phyloP scores from a whole-genome alignment of 331 rosid genomes.

The Rhamnella rubrinervis region DNA sequence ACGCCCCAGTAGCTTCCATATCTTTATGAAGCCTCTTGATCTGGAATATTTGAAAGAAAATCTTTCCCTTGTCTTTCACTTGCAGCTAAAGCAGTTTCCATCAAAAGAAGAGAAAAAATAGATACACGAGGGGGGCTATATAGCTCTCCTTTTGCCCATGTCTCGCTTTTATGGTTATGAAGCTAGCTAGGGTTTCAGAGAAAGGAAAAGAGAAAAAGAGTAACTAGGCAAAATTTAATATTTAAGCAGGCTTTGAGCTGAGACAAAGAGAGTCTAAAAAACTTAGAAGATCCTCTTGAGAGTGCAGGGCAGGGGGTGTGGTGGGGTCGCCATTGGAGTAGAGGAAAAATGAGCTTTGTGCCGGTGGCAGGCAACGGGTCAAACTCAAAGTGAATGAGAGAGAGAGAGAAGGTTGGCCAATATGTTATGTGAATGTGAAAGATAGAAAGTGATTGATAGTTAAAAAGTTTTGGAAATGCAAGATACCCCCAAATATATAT shows the following conservation, averaged over 20 bases:
- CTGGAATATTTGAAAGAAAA: slow-evolving; percentile 54
- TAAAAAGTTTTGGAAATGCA: slow-evolving; percentile 20
- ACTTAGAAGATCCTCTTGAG: slow-evolving; percentile 38
- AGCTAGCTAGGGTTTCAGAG: slow-evolving; percentile 53
- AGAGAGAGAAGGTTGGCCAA: slow-evolving; percentile 42
- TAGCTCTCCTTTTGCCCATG: neutral
- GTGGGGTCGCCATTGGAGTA: slow-evolving; percentile 69
- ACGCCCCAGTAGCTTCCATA: neutral
- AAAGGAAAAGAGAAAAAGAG: slow-evolving; percentile 16
- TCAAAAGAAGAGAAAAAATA: slow-evolving; percentile 61
- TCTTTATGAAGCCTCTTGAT: slow-evolving; percentile 28
- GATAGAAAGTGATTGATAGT: slow-evolving; percentile 37
- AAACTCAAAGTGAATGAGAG: slow-evolving; percentile 76
- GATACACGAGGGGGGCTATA: neutral
- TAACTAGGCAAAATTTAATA: slow-evolving; percentile 26
- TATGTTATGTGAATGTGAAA: slow-evolving; percentile 38
- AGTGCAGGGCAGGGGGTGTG: neutral
- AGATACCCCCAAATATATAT: neutral
- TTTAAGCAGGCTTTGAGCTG: slow-evolving; percentile 37
- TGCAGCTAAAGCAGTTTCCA: slow-evolving; percentile 32
- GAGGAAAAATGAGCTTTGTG: slow-evolving; percentile 36
- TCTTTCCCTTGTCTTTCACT: slow-evolving; percentile 64
- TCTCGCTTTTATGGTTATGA: slow-evolving; percentile 4
- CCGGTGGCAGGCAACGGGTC: slow-evolving; percentile 91
- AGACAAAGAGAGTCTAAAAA: slow-evolving; percentile 29